Evolutionary conservation across 2,329 filamentous ascomycete genomes (phyloP).

Genomic region (Macrophomina tecta): DNA sequence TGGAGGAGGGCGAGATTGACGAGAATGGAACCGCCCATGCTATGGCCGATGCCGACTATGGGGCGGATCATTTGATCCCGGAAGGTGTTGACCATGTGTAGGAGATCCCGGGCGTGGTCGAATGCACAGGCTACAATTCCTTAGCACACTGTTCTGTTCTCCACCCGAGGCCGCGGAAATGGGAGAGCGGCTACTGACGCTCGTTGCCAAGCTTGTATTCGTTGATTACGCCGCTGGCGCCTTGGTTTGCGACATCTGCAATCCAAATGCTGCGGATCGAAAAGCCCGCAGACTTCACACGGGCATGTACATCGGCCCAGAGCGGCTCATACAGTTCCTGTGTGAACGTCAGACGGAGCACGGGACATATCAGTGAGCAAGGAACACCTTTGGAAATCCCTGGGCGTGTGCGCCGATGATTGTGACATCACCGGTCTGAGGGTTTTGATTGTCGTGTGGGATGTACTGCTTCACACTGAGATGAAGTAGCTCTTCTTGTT

Average conservation of each 20-base stretch:
- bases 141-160: not conserved
- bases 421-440: conserved; percentile 78
- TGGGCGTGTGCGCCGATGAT: conserved; percentile 89
- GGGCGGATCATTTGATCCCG: conserved; percentile 80
- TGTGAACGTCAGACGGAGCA: conserved; percentile 21
- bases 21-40: conserved; percentile 81
- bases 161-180: not conserved
- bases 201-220: conserved; percentile 80
- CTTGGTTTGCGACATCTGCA: conserved; percentile 83
- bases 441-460: conserved; percentile 71
- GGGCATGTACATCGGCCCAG: conserved; percentile 80
- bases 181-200: conserved; percentile 60
- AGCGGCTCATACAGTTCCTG: conserved; percentile 91
- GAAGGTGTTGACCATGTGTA: conserved; percentile 85
- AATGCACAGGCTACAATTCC: conserved; percentile 72
- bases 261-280: conserved; percentile 86
- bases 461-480: conserved; percentile 88
- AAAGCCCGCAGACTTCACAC: conserved; percentile 66
- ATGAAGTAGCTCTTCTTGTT: conserved; percentile 75
- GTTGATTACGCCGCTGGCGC: conserved; percentile 78
- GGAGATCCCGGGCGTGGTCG: conserved; percentile 82
- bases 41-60: conserved; percentile 84
- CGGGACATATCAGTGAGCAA: not conserved
- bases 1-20: conserved; percentile 75
- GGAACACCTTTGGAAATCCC: conserved; percentile 80